Conservation (phyloP, 352 stramenopile species). For the Pythium volutum region DNA sequence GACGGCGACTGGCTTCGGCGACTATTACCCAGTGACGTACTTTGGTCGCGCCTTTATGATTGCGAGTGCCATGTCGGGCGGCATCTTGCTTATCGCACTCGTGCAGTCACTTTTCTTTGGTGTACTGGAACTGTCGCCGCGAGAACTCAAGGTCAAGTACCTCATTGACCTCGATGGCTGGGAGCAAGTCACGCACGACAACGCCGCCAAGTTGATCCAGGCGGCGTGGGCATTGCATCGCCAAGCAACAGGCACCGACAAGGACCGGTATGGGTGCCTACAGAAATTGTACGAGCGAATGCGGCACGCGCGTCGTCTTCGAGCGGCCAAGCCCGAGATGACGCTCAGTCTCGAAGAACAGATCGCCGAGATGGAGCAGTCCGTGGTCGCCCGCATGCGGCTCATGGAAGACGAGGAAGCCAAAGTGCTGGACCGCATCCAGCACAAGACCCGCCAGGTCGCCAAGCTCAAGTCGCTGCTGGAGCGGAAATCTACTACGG, state of each 20-base stretch:
- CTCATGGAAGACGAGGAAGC: constrained; percentile 37
- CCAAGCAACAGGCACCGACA: not conserved
- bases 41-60: constrained; percentile 55
- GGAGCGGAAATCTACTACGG: too few species aligned
- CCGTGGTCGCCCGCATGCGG: constrained; percentile 33
- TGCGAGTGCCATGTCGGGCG: constrained; percentile 66
- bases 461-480: constrained; percentile 10
- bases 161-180: constrained; percentile 62
- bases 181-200: constrained; percentile 43
- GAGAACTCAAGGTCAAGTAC: constrained; percentile 59
- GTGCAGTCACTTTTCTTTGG: constrained; percentile 78
- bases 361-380: constrained; percentile 39
- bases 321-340: constrained; percentile 31
- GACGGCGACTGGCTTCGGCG: constrained; percentile 67
- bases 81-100: constrained; percentile 62
- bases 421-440: constrained; percentile 38
- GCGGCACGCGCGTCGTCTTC: constrained; percentile 29
- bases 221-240: constrained; percentile 34
- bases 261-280: not conserved
- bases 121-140: constrained; percentile 60
- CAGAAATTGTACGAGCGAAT: constrained; percentile 30
- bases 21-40: constrained; percentile 72
- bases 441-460: constrained; percentile 29
- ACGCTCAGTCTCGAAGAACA: constrained; percentile 44
- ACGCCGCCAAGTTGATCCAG: constrained; percentile 45